Evolutionary conservation across 2,329 filamentous ascomycete species (phyloP), one percentile per base, ranked within the genome.

Genomic region (Colletotrichum trifolii): DNA sequence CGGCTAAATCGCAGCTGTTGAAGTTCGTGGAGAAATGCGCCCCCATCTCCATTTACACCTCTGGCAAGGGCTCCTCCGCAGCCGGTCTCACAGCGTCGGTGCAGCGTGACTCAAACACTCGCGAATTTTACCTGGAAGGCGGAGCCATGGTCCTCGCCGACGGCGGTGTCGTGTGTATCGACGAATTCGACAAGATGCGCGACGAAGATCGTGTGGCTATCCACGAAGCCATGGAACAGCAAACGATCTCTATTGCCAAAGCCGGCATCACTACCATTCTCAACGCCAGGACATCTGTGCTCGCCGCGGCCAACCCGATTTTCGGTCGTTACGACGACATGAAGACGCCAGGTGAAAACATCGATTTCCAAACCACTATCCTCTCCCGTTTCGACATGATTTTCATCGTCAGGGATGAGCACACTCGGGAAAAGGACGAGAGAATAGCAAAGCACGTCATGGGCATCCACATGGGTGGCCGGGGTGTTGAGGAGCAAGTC

Each of bases 171-270:
- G 96, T 98, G 9, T 98, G 96, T 78, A 99, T 99, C 71, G 96
- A 99, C 75, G 96, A 99, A 79, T 99, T 99, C 75, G 96, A 99
- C 82, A 99, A 99, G 84, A 99, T 99, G 96, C 87, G 96, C 68
- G 96, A 99, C 75, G 96, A 99, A 77, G 96, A 99, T 73, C 88
- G 96, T 71, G 96, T 98, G 7, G 96, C 96, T 2, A 99, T 99
- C 70, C 96, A 99, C 84, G 96, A 99, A 86, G 96, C 96, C 64
- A 99, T 99, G 96, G 96, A 99, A 77, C 96, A 99, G 81, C 96
- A 99, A 78, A 99, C 96, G 0, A 99, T 99, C 67, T 98, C 96
- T 10, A 98, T 99, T 72, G 96, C 96, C 69, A 98, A 99, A 81
- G 96, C 96, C 1, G 96, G 96, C 72, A 99, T 99, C 74, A 99